Base-by-base conservation (phyloP, 2,329 filamentous ascomycete species). In the Penicillium nordicum region DNA sequence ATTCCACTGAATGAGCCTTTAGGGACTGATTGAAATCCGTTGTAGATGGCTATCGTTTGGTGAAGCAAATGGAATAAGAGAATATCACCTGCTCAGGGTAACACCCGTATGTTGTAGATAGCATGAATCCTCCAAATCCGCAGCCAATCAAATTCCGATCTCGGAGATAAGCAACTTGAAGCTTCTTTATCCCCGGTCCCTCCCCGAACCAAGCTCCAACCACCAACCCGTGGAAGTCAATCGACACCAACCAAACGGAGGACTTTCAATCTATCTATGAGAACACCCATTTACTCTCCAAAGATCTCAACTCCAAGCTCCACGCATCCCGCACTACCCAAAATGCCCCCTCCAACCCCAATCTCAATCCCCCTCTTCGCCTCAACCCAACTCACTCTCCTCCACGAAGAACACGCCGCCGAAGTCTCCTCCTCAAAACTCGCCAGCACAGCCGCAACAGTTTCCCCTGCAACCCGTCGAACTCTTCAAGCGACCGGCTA, bases 391-490 rank as follows among this genome's bases (percentile, higher is more conserved):
- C 72, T 74, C 54, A 64, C 71, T 36, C 72, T 78, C 40, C 72
- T 79, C 18, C 64, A 68, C n/a, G 64, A 69, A 45, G 77, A 79
- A 63, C 77, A 79, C 63, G 71, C 74, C 65, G 73, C 73, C 44
- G 77, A 79, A 62, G 70, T 78, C 57, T 67, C 75, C 29, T 75
- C 76, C 37, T 78, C 75, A 11, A 67, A 71, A 2, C 72, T 79
- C 32, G 71, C 76, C 10, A 72, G 69, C 47, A 75, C 71, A 16
- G 69, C 72, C 9, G 70, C 72, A 25, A 70, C 74, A 3, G 72
- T 74, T 25, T 77, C 76, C 0, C 74, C 76, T 1, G 64, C 74
- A 2, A 77, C 76, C 4, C 68, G 77, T 5, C 73, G 76, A 40
- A 75, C 74, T 5, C 64, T 79, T 16, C 74, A 77, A 66, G 73